Evolutionary conservation across 352 stramenopile genomes (phyloP).

Genomic region (Phytophthora tubulina): DNA sequence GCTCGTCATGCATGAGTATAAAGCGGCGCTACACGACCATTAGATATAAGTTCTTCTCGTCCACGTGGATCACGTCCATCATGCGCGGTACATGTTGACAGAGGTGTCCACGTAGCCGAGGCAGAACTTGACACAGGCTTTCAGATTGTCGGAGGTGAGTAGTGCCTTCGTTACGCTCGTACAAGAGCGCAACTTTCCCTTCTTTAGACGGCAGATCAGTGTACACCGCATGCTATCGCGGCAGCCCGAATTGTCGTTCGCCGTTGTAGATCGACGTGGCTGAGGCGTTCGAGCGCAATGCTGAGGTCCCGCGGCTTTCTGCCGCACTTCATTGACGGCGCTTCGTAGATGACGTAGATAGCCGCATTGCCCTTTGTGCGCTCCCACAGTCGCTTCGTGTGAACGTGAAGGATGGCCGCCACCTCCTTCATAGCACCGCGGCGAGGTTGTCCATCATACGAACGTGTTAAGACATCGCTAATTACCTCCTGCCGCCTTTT

Average conservation of each 20-base stretch:
- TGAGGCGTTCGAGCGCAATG: not conserved
- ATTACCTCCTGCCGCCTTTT: not conserved
- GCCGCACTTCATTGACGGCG: not conserved
- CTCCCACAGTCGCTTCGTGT: not conserved
- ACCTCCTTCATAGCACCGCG: not conserved
- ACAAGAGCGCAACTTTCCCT: not conserved
- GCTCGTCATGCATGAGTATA: not conserved
- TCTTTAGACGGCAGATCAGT: not conserved
- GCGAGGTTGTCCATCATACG: not conserved
- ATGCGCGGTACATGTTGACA: too few species aligned
- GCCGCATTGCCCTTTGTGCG: not conserved
- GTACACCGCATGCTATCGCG: not conserved
- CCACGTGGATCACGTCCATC: constrained; percentile 1
- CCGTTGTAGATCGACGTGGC: not conserved
- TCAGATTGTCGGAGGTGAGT: too few species aligned
- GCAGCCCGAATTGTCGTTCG: not conserved
- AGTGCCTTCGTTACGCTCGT: too few species aligned
- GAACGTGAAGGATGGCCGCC: not conserved
- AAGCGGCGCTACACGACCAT: not conserved
- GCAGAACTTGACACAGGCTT: too few species aligned
- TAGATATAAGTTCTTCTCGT: constrained; percentile 4
- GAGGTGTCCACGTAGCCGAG: too few species aligned
- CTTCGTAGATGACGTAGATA: constrained; percentile 1
- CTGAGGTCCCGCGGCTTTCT: not conserved
- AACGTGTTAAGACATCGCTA: not conserved